Conservation (phyloP, 129 eudicot genomes). For the Sambucus nigra region DNA sequence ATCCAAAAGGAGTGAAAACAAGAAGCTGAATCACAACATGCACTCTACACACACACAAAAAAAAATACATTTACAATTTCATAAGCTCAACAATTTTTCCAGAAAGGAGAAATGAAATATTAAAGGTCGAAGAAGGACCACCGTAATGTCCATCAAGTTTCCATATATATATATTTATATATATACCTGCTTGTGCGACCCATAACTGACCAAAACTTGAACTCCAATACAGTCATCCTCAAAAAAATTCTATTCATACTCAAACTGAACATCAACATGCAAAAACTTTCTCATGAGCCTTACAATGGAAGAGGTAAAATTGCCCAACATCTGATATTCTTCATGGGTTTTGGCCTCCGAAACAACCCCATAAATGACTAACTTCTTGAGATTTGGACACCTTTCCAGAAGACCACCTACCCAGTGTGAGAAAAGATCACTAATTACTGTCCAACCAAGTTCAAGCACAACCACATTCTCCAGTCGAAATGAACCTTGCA, state of each 20-base stretch:
- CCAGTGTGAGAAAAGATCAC: conserved; percentile 65
- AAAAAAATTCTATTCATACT: conserved; percentile 39
- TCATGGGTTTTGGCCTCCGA: conserved; percentile 81
- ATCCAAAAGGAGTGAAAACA: not conserved
- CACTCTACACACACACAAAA: conserved; percentile 9
- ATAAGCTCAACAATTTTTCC: conserved; percentile 14
- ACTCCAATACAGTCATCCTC: not conserved
- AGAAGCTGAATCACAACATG: conserved; percentile 4
- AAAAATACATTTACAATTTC: conserved; percentile 5
- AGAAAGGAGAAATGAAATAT: not conserved
- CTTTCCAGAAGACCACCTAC: conserved; percentile 55
- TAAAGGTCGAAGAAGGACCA: not conserved
- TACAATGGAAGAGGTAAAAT: conserved; percentile 58
- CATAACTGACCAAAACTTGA: conserved; percentile 4
- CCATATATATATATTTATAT: too few species aligned
- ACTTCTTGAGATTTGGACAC: conserved; percentile 58
- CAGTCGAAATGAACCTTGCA: conserved; percentile 47
- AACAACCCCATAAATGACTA: conserved; percentile 67
- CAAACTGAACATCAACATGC: conserved; percentile 68
- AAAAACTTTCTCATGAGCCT: conserved; percentile 66
- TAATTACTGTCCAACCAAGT: conserved; percentile 75
- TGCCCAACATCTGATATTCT: conserved; percentile 67
- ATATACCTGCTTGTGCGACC: conserved; percentile 5
- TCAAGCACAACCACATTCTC: conserved; percentile 66
- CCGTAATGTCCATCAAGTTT: conserved; percentile 1